Evolutionary conservation across 305 asterid genomes (phyloP), one percentile per base, ranked within the genome.

Genomic region (Fraxinus xanthoxyloides): DNA sequence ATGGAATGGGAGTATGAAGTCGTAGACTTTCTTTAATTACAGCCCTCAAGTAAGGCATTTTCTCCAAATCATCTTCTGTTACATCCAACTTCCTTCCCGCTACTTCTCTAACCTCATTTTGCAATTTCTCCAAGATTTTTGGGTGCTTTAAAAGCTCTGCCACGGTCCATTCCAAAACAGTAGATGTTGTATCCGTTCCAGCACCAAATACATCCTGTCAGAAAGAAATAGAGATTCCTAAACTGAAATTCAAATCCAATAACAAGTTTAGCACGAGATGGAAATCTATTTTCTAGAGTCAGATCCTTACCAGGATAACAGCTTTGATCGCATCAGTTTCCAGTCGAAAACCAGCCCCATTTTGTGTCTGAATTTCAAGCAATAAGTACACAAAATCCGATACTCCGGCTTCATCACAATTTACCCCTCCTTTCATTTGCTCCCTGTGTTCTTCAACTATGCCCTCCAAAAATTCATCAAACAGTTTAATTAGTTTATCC

Each of bases 1-100:
- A 21, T 2, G 85, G 85, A 3, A 51, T 23, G 2, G 87, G 81
- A 81, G 85, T 54, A 0, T 85, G 85, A 4, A 81, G 63, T 0
- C 85, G 78, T 0, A 74, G 69, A 3, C 80, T 81, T 56, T 85
- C 87, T 28, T 85, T 81, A 4, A 81, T 65, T 4, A 67, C 78
- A 17, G 83, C 82, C 59, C 59, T 48, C 21, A 48, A 48, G 21
- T 48, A 48, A 15, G 59, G 59, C 59, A 48, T 48, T 48, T 48
- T 48, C 23, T 15, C 59, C 21, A 48, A 48, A 48, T 48, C 59
- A 15, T 48, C 59, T 48, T 48, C 21, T 4, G 59, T 48, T 15
- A 48, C 17, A 17, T 48, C 59, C 5, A 48, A 15, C 59, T 48
- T 48, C 38, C 24, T 85, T 48, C 59, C 59, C 7, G 21, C 59